Evolutionary conservation across 2,329 filamentous ascomycete genomes (phyloP), one percentile per base, ranked within the genome.

Genomic region (Penicillium corylophilum): DNA sequence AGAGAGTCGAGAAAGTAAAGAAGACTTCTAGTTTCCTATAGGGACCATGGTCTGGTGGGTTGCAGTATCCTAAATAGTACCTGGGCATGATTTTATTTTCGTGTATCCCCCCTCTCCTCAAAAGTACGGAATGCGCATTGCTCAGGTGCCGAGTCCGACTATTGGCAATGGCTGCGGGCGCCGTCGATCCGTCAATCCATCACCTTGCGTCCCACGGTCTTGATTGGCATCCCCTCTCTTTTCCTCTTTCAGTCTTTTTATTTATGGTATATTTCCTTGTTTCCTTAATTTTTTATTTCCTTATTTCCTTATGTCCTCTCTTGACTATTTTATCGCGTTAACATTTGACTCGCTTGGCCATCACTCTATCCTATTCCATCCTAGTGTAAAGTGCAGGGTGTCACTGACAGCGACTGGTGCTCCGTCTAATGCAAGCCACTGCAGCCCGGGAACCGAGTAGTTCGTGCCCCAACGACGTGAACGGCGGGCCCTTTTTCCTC

Each of bases 141-240:
- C n/a, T 64, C 60, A 59, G 61, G 56, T 69, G 64, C 58, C 62
- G 62, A 65, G 59, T 15, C 52, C 46, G 57, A 71, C 68, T 71
- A 70, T 70, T 70, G 68, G 61, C 63, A 68, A 67, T 68, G 64
- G 64, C 63, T 62, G 64, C 63, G 63, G 64, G 62, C 64, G 68
- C 68, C 62, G 61, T 62, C 61, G 58, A 59, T 64, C 58, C 57
- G 29, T 31, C 15, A 41, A 47, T 48, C 54, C 58, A 49, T 58
- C 54, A 60, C 67, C 64, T 69, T 69, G 60, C 65, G 57, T 66
- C 60, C 42, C 50, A 39, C 52, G 42, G 48, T 36, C 52, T 58
- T 65, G 64, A 68, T 70, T 68, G 60, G 64, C 51, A 59, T 62
- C 48, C 45, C 51, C 41, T 48, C 29, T 36, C 22, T 41, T 40